Evolutionary conservation across 139 green algal genomes (phyloP).

Genomic region (Zygnema circumcarinatum): DNA sequence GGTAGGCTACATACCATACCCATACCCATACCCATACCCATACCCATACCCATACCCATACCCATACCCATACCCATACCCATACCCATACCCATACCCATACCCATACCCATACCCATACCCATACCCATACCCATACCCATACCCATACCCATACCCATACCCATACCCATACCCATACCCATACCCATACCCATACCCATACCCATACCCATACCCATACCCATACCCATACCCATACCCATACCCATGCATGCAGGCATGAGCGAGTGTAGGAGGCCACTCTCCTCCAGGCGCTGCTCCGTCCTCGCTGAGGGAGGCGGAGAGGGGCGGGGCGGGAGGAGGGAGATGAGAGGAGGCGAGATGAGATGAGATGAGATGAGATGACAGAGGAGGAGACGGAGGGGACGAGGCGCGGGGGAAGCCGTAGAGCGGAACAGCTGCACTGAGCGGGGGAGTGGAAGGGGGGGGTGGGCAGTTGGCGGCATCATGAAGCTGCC

Average conservation of each 20-base stretch:
- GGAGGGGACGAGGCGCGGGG: not conserved
- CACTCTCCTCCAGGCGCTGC: not conserved
- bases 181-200: too few relatives aligned
- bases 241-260: too few relatives aligned
- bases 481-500: slow-evolving; percentile 4
- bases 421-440: not conserved
- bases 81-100: slow-evolving; percentile 1
- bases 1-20: not conserved
- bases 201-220: too few relatives aligned
- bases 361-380: not conserved
- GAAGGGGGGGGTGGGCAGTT: too few relatives aligned
- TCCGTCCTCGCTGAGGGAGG: not conserved
- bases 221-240: too few relatives aligned
- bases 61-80: not conserved
- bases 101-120: slow-evolving; percentile 10
- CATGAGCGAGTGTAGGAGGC: not conserved
- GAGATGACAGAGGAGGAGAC: not conserved
- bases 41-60: slow-evolving; percentile 27
- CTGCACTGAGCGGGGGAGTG: not conserved
- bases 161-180: too few relatives aligned
- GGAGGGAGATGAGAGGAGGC: too few relatives aligned
- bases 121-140: not conserved
- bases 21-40: not conserved
- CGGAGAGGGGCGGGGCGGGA: slow-evolving; percentile 3
- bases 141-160: not conserved